Percentiles rank a stretch among this genome's conserved stretches.
Evolutionary conservation across 2,329 filamentous ascomycete species (phyloP).

Genomic region (Sclerotiophoma versabilis): DNA sequence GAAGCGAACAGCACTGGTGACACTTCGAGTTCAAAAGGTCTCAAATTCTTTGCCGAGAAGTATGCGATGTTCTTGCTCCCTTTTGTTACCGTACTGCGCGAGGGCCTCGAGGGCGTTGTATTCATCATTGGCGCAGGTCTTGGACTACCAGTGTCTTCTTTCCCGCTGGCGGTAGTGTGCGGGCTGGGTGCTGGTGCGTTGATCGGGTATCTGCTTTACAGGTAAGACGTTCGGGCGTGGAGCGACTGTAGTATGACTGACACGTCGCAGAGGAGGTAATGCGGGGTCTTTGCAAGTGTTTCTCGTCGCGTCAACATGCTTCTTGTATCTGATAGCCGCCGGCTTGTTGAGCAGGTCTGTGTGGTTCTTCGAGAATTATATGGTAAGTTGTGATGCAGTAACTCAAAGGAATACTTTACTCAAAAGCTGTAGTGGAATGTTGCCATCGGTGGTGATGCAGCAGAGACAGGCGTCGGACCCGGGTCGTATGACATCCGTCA

Average conservation of each 20-base stretch:
- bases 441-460: conserved; percentile 63
- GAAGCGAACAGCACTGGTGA: conserved; percentile 58
- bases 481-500: conserved; percentile 79
- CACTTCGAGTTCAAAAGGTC: conserved; percentile 45
- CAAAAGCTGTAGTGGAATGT: conserved; percentile 1
- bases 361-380: conserved; percentile 73
- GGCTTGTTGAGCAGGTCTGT: conserved; percentile 78
- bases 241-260: conserved; percentile 32
- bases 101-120: conserved; percentile 83
- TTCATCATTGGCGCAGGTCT: conserved; percentile 87
- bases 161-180: conserved; percentile 77
- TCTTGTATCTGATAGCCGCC: conserved; percentile 82
- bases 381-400: conserved; percentile 48
- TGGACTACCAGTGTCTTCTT: conserved; percentile 72
- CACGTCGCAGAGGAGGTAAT: conserved; percentile 58
- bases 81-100: conserved; percentile 81
- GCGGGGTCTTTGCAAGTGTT: conserved; percentile 72
- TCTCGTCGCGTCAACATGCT: conserved; percentile 77
- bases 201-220: conserved; percentile 73
- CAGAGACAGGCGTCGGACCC: conserved; percentile 69
- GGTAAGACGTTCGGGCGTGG: conserved; percentile 55
- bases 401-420: conserved; percentile 54
- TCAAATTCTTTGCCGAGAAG: conserved; percentile 72
- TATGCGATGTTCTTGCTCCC: conserved; percentile 86
- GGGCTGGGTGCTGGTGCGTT: conserved; percentile 70